Conservation (phyloP, 176 grass and related monocot genomes). For the Saccharum officinarum region DNA sequence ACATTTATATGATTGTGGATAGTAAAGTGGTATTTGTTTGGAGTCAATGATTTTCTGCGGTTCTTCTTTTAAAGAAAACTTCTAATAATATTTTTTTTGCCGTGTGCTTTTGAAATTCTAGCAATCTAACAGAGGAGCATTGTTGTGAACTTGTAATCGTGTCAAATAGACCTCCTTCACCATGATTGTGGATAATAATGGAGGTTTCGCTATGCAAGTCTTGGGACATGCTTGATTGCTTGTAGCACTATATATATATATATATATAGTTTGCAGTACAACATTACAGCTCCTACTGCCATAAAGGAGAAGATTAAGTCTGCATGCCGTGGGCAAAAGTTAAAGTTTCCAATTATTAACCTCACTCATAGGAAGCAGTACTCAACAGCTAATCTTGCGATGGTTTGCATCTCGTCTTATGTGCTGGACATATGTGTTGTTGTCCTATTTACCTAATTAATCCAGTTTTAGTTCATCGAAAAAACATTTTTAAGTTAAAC, state of each 20-base stretch:
- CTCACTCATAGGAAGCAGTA: neutral
- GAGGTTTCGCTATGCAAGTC: neutral
- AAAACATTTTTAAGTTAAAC: neutral
- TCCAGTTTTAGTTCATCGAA: neutral
- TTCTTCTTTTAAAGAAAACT: neutral
- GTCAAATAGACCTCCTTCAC: neutral
- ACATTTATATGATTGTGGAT: too few relatives aligned
- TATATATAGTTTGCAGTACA: neutral
- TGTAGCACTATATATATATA: neutral
- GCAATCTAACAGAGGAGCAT: neutral
- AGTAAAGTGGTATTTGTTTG: too few relatives aligned
- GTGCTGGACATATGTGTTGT: neutral
- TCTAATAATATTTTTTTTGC: neutral
- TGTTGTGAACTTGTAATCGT: neutral
- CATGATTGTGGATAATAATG: neutral
- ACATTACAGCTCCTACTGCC: neutral
- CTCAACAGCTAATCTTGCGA: slow-evolving; percentile 9
- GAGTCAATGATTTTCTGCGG: neutral
- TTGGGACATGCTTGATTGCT: neutral
- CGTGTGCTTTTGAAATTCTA: neutral
- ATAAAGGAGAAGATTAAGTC: slow-evolving; percentile 7
- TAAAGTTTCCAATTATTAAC: slow-evolving; percentile 28
- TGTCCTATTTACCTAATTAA: neutral
- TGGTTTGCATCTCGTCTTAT: neutral
- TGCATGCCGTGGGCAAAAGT: slow-evolving; percentile 21